Evolutionary conservation across 495 filamentous ascomycete species (phyloP), one percentile per base, ranked within the genome.

Genomic region (Hypoxylon fuscum): DNA sequence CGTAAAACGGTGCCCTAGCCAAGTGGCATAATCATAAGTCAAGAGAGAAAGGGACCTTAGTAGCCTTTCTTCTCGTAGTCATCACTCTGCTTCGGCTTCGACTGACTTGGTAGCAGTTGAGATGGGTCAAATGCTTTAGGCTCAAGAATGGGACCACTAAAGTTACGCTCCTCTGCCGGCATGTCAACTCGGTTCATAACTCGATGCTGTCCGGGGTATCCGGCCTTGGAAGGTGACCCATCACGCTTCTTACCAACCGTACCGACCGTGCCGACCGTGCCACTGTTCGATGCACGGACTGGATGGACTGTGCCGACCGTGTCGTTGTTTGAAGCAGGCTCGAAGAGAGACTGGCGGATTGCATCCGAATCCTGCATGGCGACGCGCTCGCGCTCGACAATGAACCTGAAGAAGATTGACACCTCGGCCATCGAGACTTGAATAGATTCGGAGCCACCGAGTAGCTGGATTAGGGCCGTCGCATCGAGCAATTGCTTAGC

Each of bases 401-500:
- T 62, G 0, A 69, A 66, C 57, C 69, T 72, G 59, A 76, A 77
- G 44, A 78, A 81, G 0, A 64, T 66, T 0, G 71, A 59, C 1
- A 76, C 69, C 59, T 79, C 73, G 3, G 62, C 72, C 1, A 81
- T 59, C 50, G 70, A 48, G 27, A 70, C 56, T 54, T 80, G 75
- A n/a, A 74, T 17, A 0, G 44, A 29, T 23, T 76, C 71, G 0
- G 68, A 55, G 8, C 58, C 62, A 12, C 74, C 71, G 2, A 81
- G 56, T 7, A 78, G 20, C 22, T 74, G 72, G 22, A 76, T 54
- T n/a, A 82, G 50, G 1, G 59, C 54, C 68, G 75, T 72, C 1
- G 75, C 34, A 38, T 80, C 78, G 6, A 77, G 41, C 5, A 82
- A 60, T 47, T 78, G 77, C 68, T 80, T 82, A 0, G 76, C 75